Evolutionary conservation across 805 yeast genomes (phyloP).

Genomic region (Kodamaea kakaduensis): DNA sequence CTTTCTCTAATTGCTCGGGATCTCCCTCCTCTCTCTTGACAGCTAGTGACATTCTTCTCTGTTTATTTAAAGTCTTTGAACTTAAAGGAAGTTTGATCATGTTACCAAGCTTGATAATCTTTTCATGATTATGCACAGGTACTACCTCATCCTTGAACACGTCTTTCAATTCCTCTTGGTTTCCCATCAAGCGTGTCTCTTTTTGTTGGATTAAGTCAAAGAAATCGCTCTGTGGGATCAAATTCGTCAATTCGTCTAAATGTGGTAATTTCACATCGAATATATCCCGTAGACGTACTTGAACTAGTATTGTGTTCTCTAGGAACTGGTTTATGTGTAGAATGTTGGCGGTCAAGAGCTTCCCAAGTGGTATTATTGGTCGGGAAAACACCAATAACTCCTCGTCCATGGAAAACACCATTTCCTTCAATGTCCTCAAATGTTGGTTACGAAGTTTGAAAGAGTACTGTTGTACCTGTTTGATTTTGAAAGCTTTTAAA

Average conservation of each 20-base stretch:
- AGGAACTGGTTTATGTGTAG: slow-evolving; percentile 19
- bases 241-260: slow-evolving; percentile 14
- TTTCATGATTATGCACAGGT: slow-evolving; percentile 13
- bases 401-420: slow-evolving; percentile 15
- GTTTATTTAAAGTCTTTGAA: slow-evolving; percentile 16
- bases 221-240: slow-evolving; percentile 22
- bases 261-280: slow-evolving; percentile 18
- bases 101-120: slow-evolving; percentile 30
- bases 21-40: slow-evolving; percentile 1
- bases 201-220: slow-evolving; percentile 31
- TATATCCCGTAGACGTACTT: slow-evolving; percentile 13
- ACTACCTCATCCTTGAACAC: slow-evolving; percentile 11
- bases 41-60: slow-evolving; percentile 12
- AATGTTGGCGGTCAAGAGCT: slow-evolving; percentile 26
- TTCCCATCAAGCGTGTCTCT: slow-evolving; percentile 25
- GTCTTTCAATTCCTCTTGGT: slow-evolving; percentile 12
- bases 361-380: slow-evolving; percentile 24
- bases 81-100: slow-evolving; percentile 18
- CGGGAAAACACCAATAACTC: slow-evolving; percentile 20
- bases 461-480: slow-evolving; percentile 24
- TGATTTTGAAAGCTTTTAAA: slow-evolving; percentile 12
- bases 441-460: slow-evolving; percentile 20
- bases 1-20: slow-evolving; percentile 1
- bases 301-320: slow-evolving; percentile 20
- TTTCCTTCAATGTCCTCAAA: slow-evolving; percentile 25